A percentile compares a stretch with the other conserved stretches of the same genome.
These are phyloP conservation scores for Anthoceros angustus DNA, from an alignment of 225 moss, liverwort and hornwort genomes.

Conservation along the genomic window DNA sequence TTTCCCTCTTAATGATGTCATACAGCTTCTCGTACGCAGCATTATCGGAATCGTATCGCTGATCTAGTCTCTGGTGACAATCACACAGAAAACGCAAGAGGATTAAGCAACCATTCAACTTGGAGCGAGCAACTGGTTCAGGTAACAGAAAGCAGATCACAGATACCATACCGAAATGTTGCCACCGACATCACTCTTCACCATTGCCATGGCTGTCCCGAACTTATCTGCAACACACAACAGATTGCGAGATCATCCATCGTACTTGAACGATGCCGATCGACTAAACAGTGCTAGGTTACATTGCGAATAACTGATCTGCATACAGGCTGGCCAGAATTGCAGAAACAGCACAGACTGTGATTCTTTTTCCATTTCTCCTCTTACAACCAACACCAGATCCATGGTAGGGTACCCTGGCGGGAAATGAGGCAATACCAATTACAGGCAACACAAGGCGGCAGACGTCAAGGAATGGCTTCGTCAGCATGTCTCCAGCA, in stretches of 20 bases:
- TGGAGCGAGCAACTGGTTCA: neutral
- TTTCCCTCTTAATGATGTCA: constrained; percentile 64
- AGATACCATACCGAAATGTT: constrained; percentile 48
- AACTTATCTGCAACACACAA: constrained; percentile 50
- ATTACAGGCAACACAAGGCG: constrained; percentile 85
- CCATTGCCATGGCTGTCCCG: constrained; percentile 64
- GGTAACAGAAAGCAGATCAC: neutral
- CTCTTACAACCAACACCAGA: neutral
- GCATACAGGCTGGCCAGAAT: neutral
- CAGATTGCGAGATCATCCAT: neutral
- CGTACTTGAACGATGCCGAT: neutral
- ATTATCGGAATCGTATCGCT: constrained; percentile 53
- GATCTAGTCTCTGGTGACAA: constrained; percentile 43
- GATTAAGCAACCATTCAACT: neutral
- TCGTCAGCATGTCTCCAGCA: constrained; percentile 44
- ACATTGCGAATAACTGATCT: no score
- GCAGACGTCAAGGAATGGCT: constrained; percentile 80
- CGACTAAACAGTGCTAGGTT: no score
- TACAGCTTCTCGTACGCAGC: constrained; percentile 34
- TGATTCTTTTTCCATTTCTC: neutral
- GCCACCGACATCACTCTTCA: constrained; percentile 87
- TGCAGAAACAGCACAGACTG: neutral
- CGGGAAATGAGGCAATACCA: constrained; percentile 17
- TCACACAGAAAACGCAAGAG: neutral
- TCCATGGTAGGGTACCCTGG: neutral